phyloP scores from a whole-genome alignment of 2,329 filamentous ascomycete genomes.

The Ophiosphaerella korrae region DNA sequence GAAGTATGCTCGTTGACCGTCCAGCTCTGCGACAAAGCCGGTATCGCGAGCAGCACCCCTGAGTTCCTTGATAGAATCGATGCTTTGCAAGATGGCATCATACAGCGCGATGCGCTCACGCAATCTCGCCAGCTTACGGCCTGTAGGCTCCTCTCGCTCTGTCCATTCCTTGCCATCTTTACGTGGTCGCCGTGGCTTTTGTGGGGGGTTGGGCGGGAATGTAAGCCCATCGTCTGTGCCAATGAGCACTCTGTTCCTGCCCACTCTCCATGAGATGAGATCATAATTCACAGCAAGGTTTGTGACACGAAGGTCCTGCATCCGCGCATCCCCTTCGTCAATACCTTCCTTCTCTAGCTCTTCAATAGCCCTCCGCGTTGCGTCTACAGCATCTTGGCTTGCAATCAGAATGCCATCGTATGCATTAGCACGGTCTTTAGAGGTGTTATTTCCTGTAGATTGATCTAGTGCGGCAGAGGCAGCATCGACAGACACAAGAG shows the following conservation, averaged over 20 bases:
- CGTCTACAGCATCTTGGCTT: slow-evolving; percentile 92
- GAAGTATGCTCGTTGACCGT: slow-evolving; percentile 81
- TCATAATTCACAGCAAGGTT: slow-evolving; percentile 93
- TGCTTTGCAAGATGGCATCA: slow-evolving; percentile 86
- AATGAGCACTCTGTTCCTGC: slow-evolving; percentile 86
- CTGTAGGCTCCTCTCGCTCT: slow-evolving; percentile 68
- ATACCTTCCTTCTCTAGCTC: slow-evolving; percentile 84
- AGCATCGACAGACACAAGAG: slow-evolving; percentile 70
- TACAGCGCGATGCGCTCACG: slow-evolving; percentile 89
- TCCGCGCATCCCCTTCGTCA: slow-evolving; percentile 78
- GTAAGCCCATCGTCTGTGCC: slow-evolving; percentile 79
- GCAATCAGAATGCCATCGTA: slow-evolving; percentile 91
- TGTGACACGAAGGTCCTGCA: slow-evolving; percentile 92
- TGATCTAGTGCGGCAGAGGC: slow-evolving; percentile 59
- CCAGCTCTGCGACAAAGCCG: slow-evolving; percentile 75
- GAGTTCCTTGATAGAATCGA: slow-evolving; percentile 87
- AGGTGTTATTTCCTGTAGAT: slow-evolving; percentile 47
- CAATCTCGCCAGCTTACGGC: slow-evolving; percentile 77
- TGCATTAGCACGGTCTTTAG: slow-evolving; percentile 76
- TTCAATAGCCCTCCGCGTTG: slow-evolving; percentile 90
- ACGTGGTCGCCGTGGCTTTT: slow-evolving; percentile 59
- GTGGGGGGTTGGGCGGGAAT: slow-evolving; percentile 57
- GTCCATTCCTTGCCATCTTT: slow-evolving; percentile 54
- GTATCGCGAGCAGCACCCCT: slow-evolving; percentile 87
- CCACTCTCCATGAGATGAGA: slow-evolving; percentile 92